Evolutionary conservation across 169 alveolate species (phyloP).

Genomic region (Plasmodium reichenowi): DNA sequence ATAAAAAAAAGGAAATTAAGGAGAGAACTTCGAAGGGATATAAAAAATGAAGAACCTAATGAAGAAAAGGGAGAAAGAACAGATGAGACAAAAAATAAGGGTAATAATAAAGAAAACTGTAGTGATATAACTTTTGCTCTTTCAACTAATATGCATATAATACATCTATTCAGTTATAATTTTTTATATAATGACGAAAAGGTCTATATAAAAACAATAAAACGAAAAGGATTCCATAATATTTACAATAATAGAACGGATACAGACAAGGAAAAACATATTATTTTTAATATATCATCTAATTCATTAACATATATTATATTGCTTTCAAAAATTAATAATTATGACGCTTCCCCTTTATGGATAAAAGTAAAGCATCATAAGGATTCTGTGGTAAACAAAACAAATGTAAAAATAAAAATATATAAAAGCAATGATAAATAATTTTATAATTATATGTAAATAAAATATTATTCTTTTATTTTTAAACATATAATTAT

Average conservation of each 20-base stretch:
- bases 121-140: not conserved
- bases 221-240: not conserved
- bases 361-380: no score
- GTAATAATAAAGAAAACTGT: no score
- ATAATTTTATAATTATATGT: no score
- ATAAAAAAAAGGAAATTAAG: not conserved
- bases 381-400: no score
- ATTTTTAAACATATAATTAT: no score
- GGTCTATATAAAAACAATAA: not conserved
- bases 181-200: not conserved
- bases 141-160: not conserved
- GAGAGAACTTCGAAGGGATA: not conserved
- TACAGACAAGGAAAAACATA: not conserved
- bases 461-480: no score
- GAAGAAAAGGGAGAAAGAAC: no score
- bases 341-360: no score
- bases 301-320: slow-evolving; percentile 3
- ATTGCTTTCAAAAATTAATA: not conserved
- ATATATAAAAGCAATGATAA: no score
- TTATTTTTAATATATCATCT: slow-evolving; percentile 3
- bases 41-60: no score
- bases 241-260: not conserved
- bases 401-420: no score
- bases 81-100: no score
- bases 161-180: not conserved